Percentiles rank a stretch among this genome's conserved stretches.
These are phyloP conservation scores for Sarcodon aspratus DNA, from an alignment of 768 basidiomycete species.

Conservation along the genomic window DNA sequence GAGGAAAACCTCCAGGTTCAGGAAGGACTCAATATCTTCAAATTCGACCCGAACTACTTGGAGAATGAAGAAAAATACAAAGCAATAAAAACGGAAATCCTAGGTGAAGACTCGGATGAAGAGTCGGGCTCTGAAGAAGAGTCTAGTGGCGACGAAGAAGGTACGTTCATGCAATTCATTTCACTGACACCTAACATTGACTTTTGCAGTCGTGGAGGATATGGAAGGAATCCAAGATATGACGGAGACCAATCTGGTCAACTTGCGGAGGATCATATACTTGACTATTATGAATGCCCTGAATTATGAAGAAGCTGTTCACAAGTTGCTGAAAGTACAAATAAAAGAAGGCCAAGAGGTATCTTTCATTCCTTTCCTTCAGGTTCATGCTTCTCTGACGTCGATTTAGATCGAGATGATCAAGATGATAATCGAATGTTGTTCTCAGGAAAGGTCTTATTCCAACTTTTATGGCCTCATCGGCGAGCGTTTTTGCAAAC, in stretches of 20 bases:
- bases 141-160: conserved; percentile 41
- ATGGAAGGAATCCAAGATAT: conserved; percentile 89
- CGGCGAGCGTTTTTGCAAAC: conserved; percentile 92
- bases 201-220: conserved; percentile 45
- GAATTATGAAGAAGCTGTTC: conserved; percentile 97
- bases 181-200: neutral
- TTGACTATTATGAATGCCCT: conserved; percentile 98
- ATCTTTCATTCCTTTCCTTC: neutral
- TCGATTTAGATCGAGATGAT: conserved; percentile 77
- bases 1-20: conserved; percentile 93
- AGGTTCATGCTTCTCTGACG: neutral
- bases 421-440: conserved; percentile 99
- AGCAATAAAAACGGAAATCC: conserved; percentile 83
- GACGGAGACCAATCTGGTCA: conserved; percentile 93
- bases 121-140: conserved; percentile 40
- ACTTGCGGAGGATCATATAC: conserved; percentile 88
- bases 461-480: conserved; percentile 95
- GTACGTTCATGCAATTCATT: conserved; percentile 18
- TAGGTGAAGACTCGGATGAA: conserved; percentile 76
- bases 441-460: conserved; percentile 97
- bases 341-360: conserved; percentile 92
- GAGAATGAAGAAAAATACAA: conserved; percentile 94
- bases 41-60: conserved; percentile 75
- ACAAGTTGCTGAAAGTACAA: conserved; percentile 92
- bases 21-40: conserved; percentile 94